These are phyloP conservation scores for Cyberlindnera nakhonratchasimensis DNA, from an alignment of 805 yeast genomes.

Conservation along the genomic window DNA sequence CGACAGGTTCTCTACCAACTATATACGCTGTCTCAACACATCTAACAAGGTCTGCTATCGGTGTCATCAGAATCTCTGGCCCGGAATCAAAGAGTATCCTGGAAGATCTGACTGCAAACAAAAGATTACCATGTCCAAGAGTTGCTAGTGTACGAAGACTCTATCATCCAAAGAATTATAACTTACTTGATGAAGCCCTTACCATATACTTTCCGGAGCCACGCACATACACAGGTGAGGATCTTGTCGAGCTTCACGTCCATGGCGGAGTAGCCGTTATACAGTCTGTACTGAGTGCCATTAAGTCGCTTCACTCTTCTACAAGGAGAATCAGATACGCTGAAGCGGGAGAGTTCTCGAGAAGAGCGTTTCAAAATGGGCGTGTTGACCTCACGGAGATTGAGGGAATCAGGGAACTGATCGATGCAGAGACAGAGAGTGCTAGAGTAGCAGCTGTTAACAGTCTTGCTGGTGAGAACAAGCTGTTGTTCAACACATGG, in stretches of 20 bases:
- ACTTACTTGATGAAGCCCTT: conserved; percentile 73
- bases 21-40: conserved; percentile 89
- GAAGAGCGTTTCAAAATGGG: conserved; percentile 81
- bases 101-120: conserved; percentile 40
- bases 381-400: conserved; percentile 82
- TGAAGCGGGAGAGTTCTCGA: conserved; percentile 89
- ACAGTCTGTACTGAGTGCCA: conserved; percentile 60
- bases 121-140: conserved; percentile 45
- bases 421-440: conserved; percentile 90
- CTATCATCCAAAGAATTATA: conserved; percentile 36
- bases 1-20: conserved; percentile 37
- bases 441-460: conserved; percentile 75
- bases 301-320: conserved; percentile 49
- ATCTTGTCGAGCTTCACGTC: conserved; percentile 78
- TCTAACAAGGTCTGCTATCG: conserved; percentile 79
- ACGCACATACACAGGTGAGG: conserved; percentile 89
- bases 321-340: conserved; percentile 65
- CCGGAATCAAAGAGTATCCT: conserved; percentile 44
- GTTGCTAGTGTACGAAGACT: conserved; percentile 57
- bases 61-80: conserved; percentile 82
- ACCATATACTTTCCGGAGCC: conserved; percentile 69
- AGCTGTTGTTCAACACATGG: conserved; percentile 58
- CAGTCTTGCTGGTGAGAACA: conserved; percentile 69
- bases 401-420: conserved; percentile 84
- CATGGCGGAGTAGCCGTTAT: conserved; percentile 94